Evolutionary conservation across 1,139 yeast genomes (phyloP), one percentile per base, ranked within the genome.

Genomic region (Pichia sp.): DNA sequence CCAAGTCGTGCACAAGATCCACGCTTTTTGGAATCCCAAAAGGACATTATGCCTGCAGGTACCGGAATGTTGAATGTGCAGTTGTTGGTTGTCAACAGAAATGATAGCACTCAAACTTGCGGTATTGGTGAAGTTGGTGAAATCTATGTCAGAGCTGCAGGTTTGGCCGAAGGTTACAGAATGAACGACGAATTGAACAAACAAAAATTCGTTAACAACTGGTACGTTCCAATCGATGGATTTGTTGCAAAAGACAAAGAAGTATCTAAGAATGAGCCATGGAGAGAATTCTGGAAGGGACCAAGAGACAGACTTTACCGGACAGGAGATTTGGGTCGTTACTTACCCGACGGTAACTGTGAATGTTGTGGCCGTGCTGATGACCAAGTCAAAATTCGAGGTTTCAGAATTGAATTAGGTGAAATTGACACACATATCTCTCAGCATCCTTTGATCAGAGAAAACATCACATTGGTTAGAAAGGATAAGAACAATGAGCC

Each of bases 91-190:
- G 98, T 95, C 45, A 95, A 95, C 74, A 80, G 99, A 69, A 78
- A 87, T 63, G 96, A 92, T 65, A 80, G 87, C 55, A 79, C 88
- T 27, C 95, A 90, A 73, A 81, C 95, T 9, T 93, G 99, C 76
- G 99, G 97, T 70, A 92, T 95, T 60, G 99, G 99, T 63, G 99
- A 93, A 74, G 95, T 93, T 56, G 99, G 99, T 64, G 99, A 93
- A 70, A 92, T 93, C 60, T 93, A 93, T 67, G 98, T 95, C 14
- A 84, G 99, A 68, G 99, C 99, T 45, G 99, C 92, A 55, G 99
- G 99, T 55, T 79, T 93, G 58, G 96, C 98, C 20, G 99, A 92
- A 71, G 97, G 98, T 2, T 93, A 93, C 72, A 80, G 97, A 65
- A 89, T 93, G 49, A 79, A 92, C 58, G 97, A 97, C 14, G 97